These are phyloP conservation scores for Talaromyces liani DNA, from an alignment of 495 filamentous ascomycete species.

Conservation along the genomic window DNA sequence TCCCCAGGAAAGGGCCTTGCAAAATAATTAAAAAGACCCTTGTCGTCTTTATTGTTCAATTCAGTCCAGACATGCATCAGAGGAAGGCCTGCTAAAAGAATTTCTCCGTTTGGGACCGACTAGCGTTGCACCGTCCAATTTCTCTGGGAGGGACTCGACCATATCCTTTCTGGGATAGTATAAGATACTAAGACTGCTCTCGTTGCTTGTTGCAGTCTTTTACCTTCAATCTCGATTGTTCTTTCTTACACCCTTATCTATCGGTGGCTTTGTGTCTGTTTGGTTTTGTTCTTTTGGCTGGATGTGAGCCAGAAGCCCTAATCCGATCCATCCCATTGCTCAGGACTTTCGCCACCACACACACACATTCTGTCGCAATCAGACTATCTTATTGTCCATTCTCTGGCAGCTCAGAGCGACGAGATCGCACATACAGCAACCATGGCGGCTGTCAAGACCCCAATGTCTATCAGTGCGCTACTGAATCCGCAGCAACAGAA, in stretches of 20 bases:
- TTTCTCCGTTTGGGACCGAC: background rate
- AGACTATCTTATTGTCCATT: background rate
- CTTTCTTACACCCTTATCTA: background rate
- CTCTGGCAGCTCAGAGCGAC: background rate
- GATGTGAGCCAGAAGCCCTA: background rate
- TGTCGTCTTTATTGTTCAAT: background rate
- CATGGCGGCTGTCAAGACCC: slow-evolving; percentile 8
- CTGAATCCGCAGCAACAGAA: slow-evolving; percentile 9
- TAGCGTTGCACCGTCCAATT: background rate
- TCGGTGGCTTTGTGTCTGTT: background rate
- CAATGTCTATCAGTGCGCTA: slow-evolving; percentile 9
- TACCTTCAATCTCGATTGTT: background rate
- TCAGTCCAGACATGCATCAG: background rate
- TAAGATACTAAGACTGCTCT: background rate
- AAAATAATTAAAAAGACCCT: slow-evolving; percentile 6
- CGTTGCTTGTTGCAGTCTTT: background rate
- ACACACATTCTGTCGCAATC: background rate
- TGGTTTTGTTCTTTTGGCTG: background rate
- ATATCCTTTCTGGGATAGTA: slow-evolving; percentile 4
- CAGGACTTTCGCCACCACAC: background rate
- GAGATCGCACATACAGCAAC: background rate
- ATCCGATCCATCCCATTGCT: background rate
- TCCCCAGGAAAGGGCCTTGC: slow-evolving; percentile 1
- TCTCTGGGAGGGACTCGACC: background rate
- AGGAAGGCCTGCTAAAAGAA: background rate